Conservation (phyloP, 176 grass and related monocot genomes). For the Cenchrus purpureus region DNA sequence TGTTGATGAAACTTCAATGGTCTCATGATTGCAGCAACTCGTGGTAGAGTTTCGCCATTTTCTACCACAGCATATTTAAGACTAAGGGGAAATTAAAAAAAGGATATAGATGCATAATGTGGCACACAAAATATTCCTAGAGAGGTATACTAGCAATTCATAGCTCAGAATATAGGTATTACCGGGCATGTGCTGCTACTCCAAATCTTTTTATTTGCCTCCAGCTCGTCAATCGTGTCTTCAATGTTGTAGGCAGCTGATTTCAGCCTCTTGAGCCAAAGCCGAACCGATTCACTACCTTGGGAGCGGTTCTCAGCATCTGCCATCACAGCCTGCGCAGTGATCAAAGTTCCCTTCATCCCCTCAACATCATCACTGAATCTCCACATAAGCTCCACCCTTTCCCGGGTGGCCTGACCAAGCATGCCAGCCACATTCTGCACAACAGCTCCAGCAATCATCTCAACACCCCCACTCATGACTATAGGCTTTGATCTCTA, state of each 20-base stretch:
- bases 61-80: no score
- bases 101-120: no score
- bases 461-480: constrained; percentile 7
- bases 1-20: no score
- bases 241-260: constrained; percentile 7
- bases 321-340: background rate
- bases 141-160: no score
- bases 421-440: background rate
- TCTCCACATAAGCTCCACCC: background rate
- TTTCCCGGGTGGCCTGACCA: background rate
- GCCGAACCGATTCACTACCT: background rate
- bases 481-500: background rate
- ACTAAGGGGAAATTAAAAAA: no score
- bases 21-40: no score
- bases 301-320: background rate
- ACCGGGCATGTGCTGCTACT: no score
- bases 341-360: background rate
- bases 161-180: no score
- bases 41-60: no score
- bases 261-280: constrained; percentile 1
- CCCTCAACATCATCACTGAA: background rate
- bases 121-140: no score
- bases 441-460: background rate
- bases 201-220: background rate
- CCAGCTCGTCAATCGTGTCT: background rate